Evolutionary conservation across 1,284 basidiomycete genomes (phyloP).

Genomic region (Caloboletus inedulis): DNA sequence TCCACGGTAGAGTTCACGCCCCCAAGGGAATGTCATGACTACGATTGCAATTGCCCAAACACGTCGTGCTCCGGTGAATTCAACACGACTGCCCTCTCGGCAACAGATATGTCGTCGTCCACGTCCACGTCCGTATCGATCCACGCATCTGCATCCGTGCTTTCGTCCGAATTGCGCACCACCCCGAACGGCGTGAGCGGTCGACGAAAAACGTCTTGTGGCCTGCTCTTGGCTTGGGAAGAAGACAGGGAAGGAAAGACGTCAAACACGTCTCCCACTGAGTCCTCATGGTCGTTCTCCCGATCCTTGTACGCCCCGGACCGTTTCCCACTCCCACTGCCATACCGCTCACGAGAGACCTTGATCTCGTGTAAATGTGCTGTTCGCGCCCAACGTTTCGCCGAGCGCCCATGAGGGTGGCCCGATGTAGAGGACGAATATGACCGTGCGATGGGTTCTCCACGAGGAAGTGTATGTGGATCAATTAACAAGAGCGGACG

Average conservation of each 20-base stretch:
- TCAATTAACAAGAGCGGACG: slow-evolving; percentile 15
- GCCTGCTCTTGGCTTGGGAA: background rate
- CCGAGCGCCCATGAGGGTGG: slow-evolving; percentile 18
- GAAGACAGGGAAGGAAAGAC: background rate
- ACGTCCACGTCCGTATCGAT: slow-evolving; percentile 26
- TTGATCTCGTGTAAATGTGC: slow-evolving; percentile 72
- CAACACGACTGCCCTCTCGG: slow-evolving; percentile 15
- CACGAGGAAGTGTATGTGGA: slow-evolving; percentile 22
- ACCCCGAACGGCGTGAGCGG: slow-evolving; percentile 9
- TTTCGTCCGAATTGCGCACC: slow-evolving; percentile 10
- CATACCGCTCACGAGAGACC: slow-evolving; percentile 9
- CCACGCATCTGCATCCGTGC: slow-evolving; percentile 25
- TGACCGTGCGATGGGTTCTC: slow-evolving; percentile 21
- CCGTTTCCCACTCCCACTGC: slow-evolving; percentile 11
- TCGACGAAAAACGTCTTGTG: background rate
- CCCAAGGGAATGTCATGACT: background rate
- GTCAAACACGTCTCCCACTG: slow-evolving; percentile 16
- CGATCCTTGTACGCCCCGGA: slow-evolving; percentile 8
- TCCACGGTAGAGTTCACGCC: background rate
- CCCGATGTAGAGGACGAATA: slow-evolving; percentile 31
- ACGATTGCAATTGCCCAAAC: background rate
- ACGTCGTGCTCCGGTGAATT: slow-evolving; percentile 13
- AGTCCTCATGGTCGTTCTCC: slow-evolving; percentile 10
- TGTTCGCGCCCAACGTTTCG: slow-evolving; percentile 61
- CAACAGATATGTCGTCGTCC: slow-evolving; percentile 13